phyloP scores from a whole-genome alignment of 495 filamentous ascomycete genomes.

The Aspergillus olivimuriae region DNA sequence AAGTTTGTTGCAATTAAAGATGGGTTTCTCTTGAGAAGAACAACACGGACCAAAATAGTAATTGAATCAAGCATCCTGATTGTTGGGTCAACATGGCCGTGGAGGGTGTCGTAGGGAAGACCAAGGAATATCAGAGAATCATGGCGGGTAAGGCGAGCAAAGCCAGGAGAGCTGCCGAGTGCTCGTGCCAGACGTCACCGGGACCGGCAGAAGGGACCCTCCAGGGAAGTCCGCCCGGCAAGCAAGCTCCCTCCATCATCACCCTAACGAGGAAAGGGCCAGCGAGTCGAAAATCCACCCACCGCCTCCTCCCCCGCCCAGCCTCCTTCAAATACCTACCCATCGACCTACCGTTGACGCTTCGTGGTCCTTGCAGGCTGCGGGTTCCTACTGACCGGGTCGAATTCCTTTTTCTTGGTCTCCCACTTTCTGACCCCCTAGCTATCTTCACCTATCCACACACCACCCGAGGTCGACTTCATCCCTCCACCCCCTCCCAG shows the following conservation, averaged over 20 bases:
- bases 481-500: slow-evolving; percentile 6
- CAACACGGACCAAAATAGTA: not conserved
- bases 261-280: not conserved
- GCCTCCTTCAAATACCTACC: no score
- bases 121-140: no score
- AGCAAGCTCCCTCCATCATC: not conserved
- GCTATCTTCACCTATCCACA: not conserved
- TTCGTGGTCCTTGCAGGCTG: no score
- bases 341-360: no score
- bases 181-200: slow-evolving; percentile 9
- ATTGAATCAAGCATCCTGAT: no score
- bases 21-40: slow-evolving; percentile 6
- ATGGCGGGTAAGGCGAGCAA: no score
- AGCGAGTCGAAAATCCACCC: no score
- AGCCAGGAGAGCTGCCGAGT: not conserved
- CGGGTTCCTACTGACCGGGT: no score
- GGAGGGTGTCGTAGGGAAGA: not conserved
- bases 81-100: no score
- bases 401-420: no score
- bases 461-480: not conserved
- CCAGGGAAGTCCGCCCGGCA: not conserved
- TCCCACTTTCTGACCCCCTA: not conserved
- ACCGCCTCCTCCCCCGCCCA: no score
- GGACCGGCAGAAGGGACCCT: not conserved
- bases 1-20: not conserved